Percentiles rank a stretch among this genome's conserved stretches.
Evolutionary conservation across 192 early-diverging fungal genomes (phyloP).

Genomic region (Coemansia sp.): DNA sequence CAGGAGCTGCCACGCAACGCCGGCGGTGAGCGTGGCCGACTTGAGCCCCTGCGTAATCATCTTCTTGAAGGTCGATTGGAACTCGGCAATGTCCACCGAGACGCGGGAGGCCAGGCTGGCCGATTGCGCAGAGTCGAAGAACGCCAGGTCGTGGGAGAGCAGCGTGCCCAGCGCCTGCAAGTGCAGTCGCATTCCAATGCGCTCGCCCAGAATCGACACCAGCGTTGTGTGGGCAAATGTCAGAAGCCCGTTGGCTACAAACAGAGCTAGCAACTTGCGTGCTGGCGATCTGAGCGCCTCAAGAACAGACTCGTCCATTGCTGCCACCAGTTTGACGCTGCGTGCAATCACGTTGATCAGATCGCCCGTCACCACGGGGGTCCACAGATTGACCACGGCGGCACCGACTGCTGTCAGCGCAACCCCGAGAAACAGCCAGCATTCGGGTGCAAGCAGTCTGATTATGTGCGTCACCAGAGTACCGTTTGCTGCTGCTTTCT

Average conservation of each 20-base stretch:
- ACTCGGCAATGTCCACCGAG: constrained; percentile 60
- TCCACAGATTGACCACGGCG: constrained; percentile 56
- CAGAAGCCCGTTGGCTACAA: constrained; percentile 60
- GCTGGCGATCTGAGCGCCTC: constrained; percentile 53
- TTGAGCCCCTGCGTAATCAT: constrained; percentile 64
- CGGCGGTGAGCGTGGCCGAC: constrained; percentile 56
- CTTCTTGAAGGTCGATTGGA: constrained; percentile 64
- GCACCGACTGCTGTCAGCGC: constrained; percentile 60
- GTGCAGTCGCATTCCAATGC: constrained; percentile 58
- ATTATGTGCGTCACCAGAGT: constrained; percentile 15
- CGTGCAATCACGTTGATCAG: constrained; percentile 60
- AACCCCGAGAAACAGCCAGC: constrained; percentile 56
- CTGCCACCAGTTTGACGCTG: constrained; percentile 20
- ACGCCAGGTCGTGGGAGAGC: constrained; percentile 62
- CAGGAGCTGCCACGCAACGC: constrained; percentile 58
- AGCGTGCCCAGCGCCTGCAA: constrained; percentile 55
- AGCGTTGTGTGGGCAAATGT: constrained; percentile 66
- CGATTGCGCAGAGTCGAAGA: constrained; percentile 60
- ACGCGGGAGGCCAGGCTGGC: constrained; percentile 59
- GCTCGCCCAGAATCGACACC: constrained; percentile 62
- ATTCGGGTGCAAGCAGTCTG: constrained; percentile 57
- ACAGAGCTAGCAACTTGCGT: constrained; percentile 56
- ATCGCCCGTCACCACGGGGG: constrained; percentile 61
- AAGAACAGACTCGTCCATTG: constrained; percentile 18
- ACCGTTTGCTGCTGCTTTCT: not conserved